Percentiles rank a stretch among this genome's conserved stretches.
Conservation (phyloP, 805 yeast genomes). For the Isabelozyma rhagii region DNA sequence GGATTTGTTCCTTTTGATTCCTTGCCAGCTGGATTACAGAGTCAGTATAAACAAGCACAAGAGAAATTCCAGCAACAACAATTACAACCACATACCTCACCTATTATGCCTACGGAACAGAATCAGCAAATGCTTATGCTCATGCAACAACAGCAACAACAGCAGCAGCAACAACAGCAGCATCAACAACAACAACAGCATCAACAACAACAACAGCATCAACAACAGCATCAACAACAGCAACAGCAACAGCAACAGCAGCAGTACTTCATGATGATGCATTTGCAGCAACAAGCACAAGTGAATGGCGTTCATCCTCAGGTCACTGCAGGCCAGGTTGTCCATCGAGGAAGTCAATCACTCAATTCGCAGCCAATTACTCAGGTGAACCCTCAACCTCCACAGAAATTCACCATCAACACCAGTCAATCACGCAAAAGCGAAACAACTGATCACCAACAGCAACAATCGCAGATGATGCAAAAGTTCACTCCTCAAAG, state of each 20-base stretch:
- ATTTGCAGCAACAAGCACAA: slow-evolving; percentile 1
- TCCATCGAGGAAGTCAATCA: not conserved
- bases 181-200: slow-evolving; percentile 10
- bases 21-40: slow-evolving; percentile 15
- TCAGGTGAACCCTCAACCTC: not conserved
- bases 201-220: slow-evolving; percentile 1
- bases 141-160: slow-evolving; percentile 7
- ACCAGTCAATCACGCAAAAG: not conserved
- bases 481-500: not conserved
- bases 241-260: slow-evolving; percentile 5
- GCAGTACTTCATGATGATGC: slow-evolving; percentile 2
- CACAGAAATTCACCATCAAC: not conserved
- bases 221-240: slow-evolving; percentile 1
- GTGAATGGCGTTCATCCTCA: not conserved
- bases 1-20: slow-evolving; percentile 16
- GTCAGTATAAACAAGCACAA: slow-evolving; percentile 14
- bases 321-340: not conserved
- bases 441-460: not conserved
- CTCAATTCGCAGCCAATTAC: not conserved
- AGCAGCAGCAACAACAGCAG: slow-evolving; percentile 3
- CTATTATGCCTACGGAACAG: not conserved
- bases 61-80: slow-evolving; percentile 10
- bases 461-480: slow-evolving; percentile 1
- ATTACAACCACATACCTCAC: not conserved
- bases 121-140: not conserved